Evolutionary conservation across 1,284 basidiomycete species (phyloP), one percentile per base, ranked within the genome.

Genomic region (Meira miltonrushii): DNA sequence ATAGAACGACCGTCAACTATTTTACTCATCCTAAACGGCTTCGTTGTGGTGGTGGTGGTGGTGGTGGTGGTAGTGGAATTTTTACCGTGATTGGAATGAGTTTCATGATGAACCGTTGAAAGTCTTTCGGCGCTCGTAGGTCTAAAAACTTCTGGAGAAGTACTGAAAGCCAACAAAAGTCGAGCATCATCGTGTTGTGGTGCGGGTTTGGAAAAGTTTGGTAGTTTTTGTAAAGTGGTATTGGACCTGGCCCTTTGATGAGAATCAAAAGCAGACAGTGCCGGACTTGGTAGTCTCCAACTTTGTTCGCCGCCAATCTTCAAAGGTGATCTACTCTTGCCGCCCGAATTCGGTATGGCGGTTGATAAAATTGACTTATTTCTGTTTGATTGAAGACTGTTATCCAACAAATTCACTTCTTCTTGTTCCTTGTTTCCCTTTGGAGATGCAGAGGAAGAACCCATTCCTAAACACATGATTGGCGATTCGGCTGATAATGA

Each of bases 401-500:
- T 43, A 3, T 21, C 19, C 41, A 10, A 43, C 3, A 10, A 15
- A 21, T n/a, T 21, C 6, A 15, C 41, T 48, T n/a, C 46, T 2
- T 48, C 21, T 23, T 23, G 17, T 21, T 17, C 21, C 17, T 12
- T 13, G 2, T 5, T 48, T 7, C 46, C 25, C 12, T 23, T 23
- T 48, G n/a, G 12, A 23, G 23, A 23, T 21, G 46, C 13, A 13
- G 46, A 48, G 23, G 46, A 48, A 23, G 46, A 25, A 3, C 51
- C n/a, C n/a, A 21, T 57, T 59, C 66, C 23, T 60, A 58, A 4
- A 59, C 60, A 40, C 8, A 70, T 52, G 53, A 70, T 68, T 25
- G 68, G 68, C 33, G 66, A 68, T 44, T 68, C 66, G 39, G 66
- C 62, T 19, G 59, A 61, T 4, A 70, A 61, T 23, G 61, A 64